Evolutionary conservation across 2,329 filamentous ascomycete genomes (phyloP).

Genomic region (Parasarocladium wereldwijsianum): DNA sequence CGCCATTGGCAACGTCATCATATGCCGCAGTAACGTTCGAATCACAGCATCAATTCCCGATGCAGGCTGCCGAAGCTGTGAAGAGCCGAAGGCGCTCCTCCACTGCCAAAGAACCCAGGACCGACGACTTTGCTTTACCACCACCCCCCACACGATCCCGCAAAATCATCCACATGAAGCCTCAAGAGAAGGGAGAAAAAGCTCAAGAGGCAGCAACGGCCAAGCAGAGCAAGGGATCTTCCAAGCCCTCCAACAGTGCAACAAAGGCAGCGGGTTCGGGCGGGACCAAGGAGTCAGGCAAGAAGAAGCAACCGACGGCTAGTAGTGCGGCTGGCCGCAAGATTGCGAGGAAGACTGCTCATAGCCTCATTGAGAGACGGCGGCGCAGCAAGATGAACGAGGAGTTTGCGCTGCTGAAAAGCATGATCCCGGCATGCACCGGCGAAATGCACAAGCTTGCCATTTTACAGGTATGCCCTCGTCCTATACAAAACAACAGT

Average conservation of each 20-base stretch:
- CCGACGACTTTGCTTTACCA: conserved; percentile 53
- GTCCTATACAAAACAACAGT: not conserved
- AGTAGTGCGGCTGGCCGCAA: conserved; percentile 83
- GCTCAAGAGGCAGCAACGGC: conserved; percentile 6
- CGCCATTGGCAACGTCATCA: conserved; percentile 12
- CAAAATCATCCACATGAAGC: conserved; percentile 99
- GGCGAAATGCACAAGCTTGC: conserved; percentile 98
- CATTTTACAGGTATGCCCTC: conserved; percentile 63
- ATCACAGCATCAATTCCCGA: conserved; percentile 17
- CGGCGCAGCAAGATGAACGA: conserved; percentile 97
- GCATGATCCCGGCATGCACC: conserved; percentile 90
- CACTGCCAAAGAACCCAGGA: conserved; percentile 18
- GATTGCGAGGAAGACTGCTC: conserved; percentile 88
- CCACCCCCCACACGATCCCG: conserved; percentile 83
- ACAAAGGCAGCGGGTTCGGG: conserved; percentile 8
- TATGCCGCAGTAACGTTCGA: no score
- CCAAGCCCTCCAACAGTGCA: conserved; percentile 9
- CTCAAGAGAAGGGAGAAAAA: conserved; percentile 23
- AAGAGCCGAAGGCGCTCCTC: conserved; percentile 39
- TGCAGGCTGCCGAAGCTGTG: conserved; percentile 35
- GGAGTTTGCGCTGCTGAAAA: conserved; percentile 84
- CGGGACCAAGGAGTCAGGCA: conserved; percentile 20
- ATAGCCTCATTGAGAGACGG: conserved; percentile 84
- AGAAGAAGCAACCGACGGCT: conserved; percentile 63
- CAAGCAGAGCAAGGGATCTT: conserved; percentile 9